Base-by-base conservation (phyloP, 306 rosid genomes). In the Ammopiptanthus mongolicus region DNA sequence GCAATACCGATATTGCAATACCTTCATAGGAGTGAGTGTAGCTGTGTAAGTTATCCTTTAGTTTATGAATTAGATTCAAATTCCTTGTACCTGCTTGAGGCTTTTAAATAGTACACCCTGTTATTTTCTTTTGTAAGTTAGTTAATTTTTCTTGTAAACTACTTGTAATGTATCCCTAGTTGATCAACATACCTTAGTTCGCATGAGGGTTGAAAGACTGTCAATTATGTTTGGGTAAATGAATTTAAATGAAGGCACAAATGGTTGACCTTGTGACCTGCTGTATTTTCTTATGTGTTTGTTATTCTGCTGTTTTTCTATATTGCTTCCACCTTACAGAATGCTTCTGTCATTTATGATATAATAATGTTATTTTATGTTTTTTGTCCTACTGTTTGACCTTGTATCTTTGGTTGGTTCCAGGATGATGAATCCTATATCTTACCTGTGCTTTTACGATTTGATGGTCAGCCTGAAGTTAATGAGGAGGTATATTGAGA, bases 391-490 rank as follows among this genome's bases (percentile, higher is more conserved):
- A 44, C 17, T 50, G 46, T 46, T 75, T 82, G 77, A 87, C 57
- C 58, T 60, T 51, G 64, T 80, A 68, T 78, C 55, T 73, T 55
- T 78, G 86, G 53, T 65, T 87, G 78, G 66, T 85, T 84, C 65
- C 93, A 96, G 98, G 90, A 90, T 76, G 99, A 90, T 78, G 99
- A 96, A 41, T 89, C 99, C 39, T 92, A 96, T 80, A 88, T 90
- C 67, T 84, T 96, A 81, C 98, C 98, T 39, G 98, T 96, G 78
- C 99, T 96, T 69, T 79, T 96, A 58, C 89, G 93, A 65, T 96
- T 89, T 68, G 98, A 92, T 71, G 98, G 99, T 71, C 97, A 89
- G 62, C 99, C 99, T 74, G 89, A 86, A 71, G 91, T 96, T 81
- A 98, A 96, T 73, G 98, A 96, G 75, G 93, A 92, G 98, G 98